phyloP scores from a whole-genome alignment of 345 rosid species.

The Aethionema arabicum region DNA sequence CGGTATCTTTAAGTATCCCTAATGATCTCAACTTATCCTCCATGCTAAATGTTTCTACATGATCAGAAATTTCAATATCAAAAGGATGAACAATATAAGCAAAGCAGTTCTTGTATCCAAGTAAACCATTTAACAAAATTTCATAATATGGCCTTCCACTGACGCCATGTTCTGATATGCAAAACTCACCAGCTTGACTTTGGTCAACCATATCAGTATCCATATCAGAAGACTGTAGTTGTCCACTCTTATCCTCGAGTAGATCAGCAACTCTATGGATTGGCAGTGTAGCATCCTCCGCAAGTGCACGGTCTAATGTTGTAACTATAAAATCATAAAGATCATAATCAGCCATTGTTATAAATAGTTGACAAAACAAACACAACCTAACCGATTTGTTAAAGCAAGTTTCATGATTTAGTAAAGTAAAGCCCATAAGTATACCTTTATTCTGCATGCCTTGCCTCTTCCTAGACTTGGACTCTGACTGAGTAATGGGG shows the following conservation, averaged over 20 bases:
- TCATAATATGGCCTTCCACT: neutral
- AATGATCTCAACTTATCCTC: slow-evolving; percentile 65
- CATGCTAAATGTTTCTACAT: slow-evolving; percentile 49
- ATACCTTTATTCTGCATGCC: slow-evolving; percentile 59
- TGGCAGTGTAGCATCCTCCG: slow-evolving; percentile 82
- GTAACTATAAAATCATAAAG: slow-evolving; percentile 53
- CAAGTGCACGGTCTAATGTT: slow-evolving; percentile 85
- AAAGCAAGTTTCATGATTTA: slow-evolving; percentile 19
- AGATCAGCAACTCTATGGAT: slow-evolving; percentile 55
- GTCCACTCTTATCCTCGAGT: slow-evolving; percentile 40
- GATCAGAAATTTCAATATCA: slow-evolving; percentile 39
- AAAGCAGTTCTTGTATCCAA: slow-evolving; percentile 3
- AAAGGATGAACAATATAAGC: slow-evolving; percentile 10
- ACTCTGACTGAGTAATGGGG: slow-evolving; percentile 50
- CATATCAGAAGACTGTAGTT: slow-evolving; percentile 41
- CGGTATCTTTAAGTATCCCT: slow-evolving; percentile 50
- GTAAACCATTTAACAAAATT: neutral
- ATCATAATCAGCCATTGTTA: slow-evolving; percentile 35
- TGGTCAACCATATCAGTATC: slow-evolving; percentile 48
- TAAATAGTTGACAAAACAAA: neutral
- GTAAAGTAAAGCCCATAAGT: slow-evolving; percentile 18
- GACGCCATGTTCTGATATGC: slow-evolving; percentile 1
- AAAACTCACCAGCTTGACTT: slow-evolving; percentile 51
- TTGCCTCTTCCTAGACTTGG: slow-evolving; percentile 53
- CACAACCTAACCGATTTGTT: slow-evolving; percentile 1